These are phyloP conservation scores for Colletotrichum tamarilloi DNA, from an alignment of 2,329 filamentous ascomycete genomes.

Conservation along the genomic window DNA sequence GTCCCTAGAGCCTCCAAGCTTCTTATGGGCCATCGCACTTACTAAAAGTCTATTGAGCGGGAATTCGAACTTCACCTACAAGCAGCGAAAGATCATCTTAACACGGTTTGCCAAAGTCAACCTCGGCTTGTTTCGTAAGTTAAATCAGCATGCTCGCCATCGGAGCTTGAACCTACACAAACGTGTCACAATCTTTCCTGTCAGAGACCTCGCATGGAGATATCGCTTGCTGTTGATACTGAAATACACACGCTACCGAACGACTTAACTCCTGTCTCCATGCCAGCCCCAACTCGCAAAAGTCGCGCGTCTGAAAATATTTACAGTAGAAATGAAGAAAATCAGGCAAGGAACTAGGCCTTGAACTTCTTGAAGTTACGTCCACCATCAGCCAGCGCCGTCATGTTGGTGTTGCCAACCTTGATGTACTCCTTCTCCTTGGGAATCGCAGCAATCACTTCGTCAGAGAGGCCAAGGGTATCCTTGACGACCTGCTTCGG, in stretches of 20 bases:
- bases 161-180: too few species aligned
- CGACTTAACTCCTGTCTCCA: background rate
- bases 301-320: background rate
- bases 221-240: background rate
- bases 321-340: background rate
- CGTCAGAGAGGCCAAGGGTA: slow-evolving; percentile 57
- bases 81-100: too few species aligned
- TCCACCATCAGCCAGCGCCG: slow-evolving; percentile 39
- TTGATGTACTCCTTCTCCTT: slow-evolving; percentile 56
- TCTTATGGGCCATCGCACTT: too few species aligned
- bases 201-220: too few species aligned
- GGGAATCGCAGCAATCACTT: slow-evolving; percentile 49
- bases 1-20: too few species aligned
- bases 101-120: too few species aligned
- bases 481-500: slow-evolving; percentile 69
- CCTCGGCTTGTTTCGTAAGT: too few species aligned
- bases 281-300: background rate
- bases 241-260: background rate
- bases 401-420: slow-evolving; percentile 51
- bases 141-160: too few species aligned
- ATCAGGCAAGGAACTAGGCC: background rate
- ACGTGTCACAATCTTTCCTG: too few species aligned
- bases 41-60: too few species aligned
- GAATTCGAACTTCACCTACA: too few species aligned
- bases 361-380: slow-evolving; percentile 10